Evolutionary conservation across 2,329 filamentous ascomycete species (phyloP), one percentile per base, ranked within the genome.

Genomic region (Immersiporthe knoxdaviesiana): DNA sequence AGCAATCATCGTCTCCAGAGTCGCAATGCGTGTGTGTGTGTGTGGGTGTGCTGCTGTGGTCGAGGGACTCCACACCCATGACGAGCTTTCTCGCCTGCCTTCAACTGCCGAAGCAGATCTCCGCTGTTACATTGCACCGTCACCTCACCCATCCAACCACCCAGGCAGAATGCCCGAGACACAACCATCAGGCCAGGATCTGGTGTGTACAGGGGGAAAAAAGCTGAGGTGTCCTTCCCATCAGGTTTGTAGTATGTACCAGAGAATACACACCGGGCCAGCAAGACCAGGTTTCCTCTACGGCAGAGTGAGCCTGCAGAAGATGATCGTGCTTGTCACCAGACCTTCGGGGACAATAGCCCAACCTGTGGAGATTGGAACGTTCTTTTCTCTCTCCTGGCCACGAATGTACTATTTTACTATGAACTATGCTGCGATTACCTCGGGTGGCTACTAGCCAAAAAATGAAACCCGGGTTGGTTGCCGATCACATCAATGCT

Each of bases 51-150:
- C n/a, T n/a, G n/a, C n/a, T 30, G 65, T 37, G 41, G 27, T 37
- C 24, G n/a, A 39, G 24, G n/a, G 54, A 21, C 52, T 37, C 52
- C 63, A 65, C 65, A 67, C n/a, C 12, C 54, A 66, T 50, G 65
- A 66, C 54, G 65, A 66, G 18, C 52, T 35, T 35, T 47, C 44
- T 47, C 54, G 24, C 37, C 54, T 41, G 58, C 35, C n/a, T n/a
- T 37, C 70, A 71, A 71, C 64, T 69, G 65, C 70, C 67, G 70
- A 69, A 65, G 44, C 63, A 62, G 54, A 54, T 65, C 62, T 65
- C 62, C 56, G 50, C 54, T 21, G 62, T 65, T 68, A 63, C 67
- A 68, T 65, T 60, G 44, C 61, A 68, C 62, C 12, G 30, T 59
- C 61, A 58, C 54, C 52, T 61, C 24, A 14, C 41, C n/a, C 18